Conservation (phyloP, 2,329 filamentous ascomycete genomes). For the Massarina eburnea region DNA sequence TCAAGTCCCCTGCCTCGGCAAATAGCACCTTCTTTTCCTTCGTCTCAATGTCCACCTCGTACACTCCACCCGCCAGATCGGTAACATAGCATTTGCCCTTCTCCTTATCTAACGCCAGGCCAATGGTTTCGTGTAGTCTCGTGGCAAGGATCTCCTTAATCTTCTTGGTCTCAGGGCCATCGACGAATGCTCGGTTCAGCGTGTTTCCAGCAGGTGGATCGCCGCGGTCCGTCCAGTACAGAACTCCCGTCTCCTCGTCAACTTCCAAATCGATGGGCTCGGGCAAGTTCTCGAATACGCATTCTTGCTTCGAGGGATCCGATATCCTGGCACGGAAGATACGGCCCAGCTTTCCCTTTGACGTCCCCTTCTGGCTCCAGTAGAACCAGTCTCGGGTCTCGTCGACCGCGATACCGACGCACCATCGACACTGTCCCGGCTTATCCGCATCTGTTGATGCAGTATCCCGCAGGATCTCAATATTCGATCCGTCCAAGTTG, state of each 20-base stretch:
- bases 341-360: slow-evolving; percentile 54
- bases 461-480: slow-evolving; percentile 15
- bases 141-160: slow-evolving; percentile 14
- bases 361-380: slow-evolving; percentile 63
- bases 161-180: not conserved
- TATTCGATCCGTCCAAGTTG: slow-evolving; percentile 13
- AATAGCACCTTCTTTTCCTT: slow-evolving; percentile 16
- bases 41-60: slow-evolving; percentile 15
- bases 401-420: slow-evolving; percentile 58
- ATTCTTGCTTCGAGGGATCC: slow-evolving; percentile 35
- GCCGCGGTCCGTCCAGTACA: slow-evolving; percentile 66
- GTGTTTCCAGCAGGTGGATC: slow-evolving; percentile 59
- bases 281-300: slow-evolving; percentile 30
- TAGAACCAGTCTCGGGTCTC: slow-evolving; percentile 51
- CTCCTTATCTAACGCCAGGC: slow-evolving; percentile 15
- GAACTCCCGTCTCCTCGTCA: slow-evolving; percentile 46
- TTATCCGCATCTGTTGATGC: slow-evolving; percentile 24
- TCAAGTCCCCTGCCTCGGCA: slow-evolving; percentile 14
- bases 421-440: too few species aligned
- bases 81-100: slow-evolving; percentile 13
- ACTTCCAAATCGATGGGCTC: slow-evolving; percentile 59
- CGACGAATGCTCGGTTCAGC: slow-evolving; percentile 47
- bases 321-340: slow-evolving; percentile 57
- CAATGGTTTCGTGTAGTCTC: slow-evolving; percentile 27
- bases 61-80: slow-evolving; percentile 22